Percentiles rank a stretch among this genome's conserved stretches.
Evolutionary conservation across 805 yeast genomes (phyloP).

Genomic region (Nakazawaea pomicola): DNA sequence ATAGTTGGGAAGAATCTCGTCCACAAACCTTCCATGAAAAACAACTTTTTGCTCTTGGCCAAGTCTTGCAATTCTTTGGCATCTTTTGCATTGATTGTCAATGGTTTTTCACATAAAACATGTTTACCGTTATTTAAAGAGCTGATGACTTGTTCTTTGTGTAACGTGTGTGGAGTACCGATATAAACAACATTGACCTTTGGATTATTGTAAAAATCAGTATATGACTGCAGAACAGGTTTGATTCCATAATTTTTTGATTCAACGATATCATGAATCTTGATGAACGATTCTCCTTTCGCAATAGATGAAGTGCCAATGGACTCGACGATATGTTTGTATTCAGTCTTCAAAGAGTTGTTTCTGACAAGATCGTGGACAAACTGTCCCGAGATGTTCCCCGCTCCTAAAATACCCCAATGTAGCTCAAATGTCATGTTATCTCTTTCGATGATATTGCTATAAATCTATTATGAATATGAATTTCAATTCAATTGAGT

Average conservation of each 20-base stretch:
- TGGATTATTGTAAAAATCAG: slow-evolving; percentile 36
- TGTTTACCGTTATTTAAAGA: slow-evolving; percentile 42
- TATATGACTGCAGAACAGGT: slow-evolving; percentile 29
- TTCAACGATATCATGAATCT: slow-evolving; percentile 16
- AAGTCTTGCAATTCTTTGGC: slow-evolving; percentile 34
- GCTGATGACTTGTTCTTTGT: slow-evolving; percentile 37
- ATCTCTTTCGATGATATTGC: background rate
- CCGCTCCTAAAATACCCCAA: slow-evolving; percentile 50
- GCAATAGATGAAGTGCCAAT: slow-evolving; percentile 33
- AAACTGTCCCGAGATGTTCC: slow-evolving; percentile 42
- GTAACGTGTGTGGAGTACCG: slow-evolving; percentile 51
- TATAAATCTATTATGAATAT: background rate
- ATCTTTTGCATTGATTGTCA: slow-evolving; percentile 42
- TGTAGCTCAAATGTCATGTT: slow-evolving; percentile 16
- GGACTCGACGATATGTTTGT: slow-evolving; percentile 30
- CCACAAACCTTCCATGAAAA: slow-evolving; percentile 60
- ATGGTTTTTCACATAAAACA: slow-evolving; percentile 52
- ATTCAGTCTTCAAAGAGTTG: slow-evolving; percentile 21
- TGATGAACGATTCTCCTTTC: slow-evolving; percentile 32
- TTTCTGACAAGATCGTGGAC: slow-evolving; percentile 29
- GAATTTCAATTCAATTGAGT: no score
- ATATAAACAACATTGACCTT: slow-evolving; percentile 46
- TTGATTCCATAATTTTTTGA: slow-evolving; percentile 12
- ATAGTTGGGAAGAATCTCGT: slow-evolving; percentile 48
- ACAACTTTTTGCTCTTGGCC: slow-evolving; percentile 38